Evolutionary conservation across 1,139 yeast genomes (phyloP).

Genomic region (Yamadazyma atmosphaerica): DNA sequence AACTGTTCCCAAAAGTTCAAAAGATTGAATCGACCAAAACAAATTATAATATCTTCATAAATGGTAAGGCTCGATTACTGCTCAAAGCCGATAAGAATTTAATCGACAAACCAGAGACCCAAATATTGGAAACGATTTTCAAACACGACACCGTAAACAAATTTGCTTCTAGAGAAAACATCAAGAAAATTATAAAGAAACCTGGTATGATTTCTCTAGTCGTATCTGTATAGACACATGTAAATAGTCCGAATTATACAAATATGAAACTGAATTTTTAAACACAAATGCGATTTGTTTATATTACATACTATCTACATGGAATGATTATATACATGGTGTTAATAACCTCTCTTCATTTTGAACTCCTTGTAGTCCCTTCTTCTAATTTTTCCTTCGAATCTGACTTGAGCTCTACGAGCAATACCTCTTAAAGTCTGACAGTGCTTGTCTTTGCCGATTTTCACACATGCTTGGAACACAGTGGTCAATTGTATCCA

Average conservation of each 20-base stretch:
- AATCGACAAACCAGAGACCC: constrained; percentile 25
- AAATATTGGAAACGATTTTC: constrained; percentile 18
- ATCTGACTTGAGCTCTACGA: constrained; percentile 32
- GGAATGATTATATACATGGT: not conserved
- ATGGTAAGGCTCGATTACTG: constrained; percentile 65
- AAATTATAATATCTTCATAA: constrained; percentile 57
- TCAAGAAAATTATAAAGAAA: constrained; percentile 25
- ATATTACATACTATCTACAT: constrained; percentile 7
- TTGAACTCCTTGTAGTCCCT: constrained; percentile 33
- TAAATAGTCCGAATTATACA: constrained; percentile 3
- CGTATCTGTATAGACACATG: constrained; percentile 8
- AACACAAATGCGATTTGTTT: not conserved
- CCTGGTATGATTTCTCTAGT: constrained; percentile 31
- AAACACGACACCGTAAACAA: constrained; percentile 11
- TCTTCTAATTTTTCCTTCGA: constrained; percentile 41
- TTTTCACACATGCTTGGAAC: constrained; percentile 44
- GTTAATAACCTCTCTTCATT: constrained; percentile 31
- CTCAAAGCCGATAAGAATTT: constrained; percentile 38
- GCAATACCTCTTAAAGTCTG: constrained; percentile 38
- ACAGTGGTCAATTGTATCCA: constrained; percentile 54
- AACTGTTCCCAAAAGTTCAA: constrained; percentile 53
- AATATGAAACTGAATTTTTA: constrained; percentile 5
- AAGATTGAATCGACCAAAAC: constrained; percentile 34
- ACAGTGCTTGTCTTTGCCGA: constrained; percentile 49
- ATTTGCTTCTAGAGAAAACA: constrained; percentile 9